phyloP scores from a whole-genome alignment of 805 yeast genomes.

The Barnettozyma pratensis region DNA sequence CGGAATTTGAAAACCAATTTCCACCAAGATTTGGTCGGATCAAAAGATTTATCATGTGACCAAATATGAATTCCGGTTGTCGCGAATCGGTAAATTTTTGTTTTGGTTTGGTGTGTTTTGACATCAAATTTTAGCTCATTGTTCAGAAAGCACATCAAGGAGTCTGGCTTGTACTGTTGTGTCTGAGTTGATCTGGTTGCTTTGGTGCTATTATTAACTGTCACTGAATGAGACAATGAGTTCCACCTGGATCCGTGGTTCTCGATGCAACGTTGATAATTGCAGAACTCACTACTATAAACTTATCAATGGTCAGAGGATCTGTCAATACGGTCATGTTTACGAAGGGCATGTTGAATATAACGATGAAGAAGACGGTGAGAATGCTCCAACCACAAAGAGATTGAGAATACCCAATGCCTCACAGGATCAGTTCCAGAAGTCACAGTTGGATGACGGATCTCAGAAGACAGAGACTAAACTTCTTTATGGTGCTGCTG shows the following conservation, averaged over 20 bases:
- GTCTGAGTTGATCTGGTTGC: too few relatives aligned
- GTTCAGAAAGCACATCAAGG: too few relatives aligned
- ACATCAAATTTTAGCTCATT: too few relatives aligned
- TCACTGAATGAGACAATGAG: conserved; percentile 17
- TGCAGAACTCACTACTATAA: conserved; percentile 78
- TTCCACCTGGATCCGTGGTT: conserved; percentile 49
- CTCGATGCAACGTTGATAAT: conserved; percentile 84
- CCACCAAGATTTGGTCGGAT: too few relatives aligned
- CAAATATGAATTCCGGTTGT: too few relatives aligned
- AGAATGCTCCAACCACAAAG: neutral
- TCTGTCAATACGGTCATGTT: conserved; percentile 91
- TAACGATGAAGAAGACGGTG: conserved; percentile 74
- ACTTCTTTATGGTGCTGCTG: conserved; percentile 44
- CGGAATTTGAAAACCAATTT: too few relatives aligned
- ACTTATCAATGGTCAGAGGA: conserved; percentile 66
- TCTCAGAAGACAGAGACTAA: conserved; percentile 5
- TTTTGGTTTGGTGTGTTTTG: too few relatives aligned
- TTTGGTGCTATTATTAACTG: too few relatives aligned
- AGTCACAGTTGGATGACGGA: neutral
- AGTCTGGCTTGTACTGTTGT: too few relatives aligned
- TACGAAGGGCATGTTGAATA: conserved; percentile 73
- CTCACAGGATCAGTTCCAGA: neutral
- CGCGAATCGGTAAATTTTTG: too few relatives aligned
- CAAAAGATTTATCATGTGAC: too few relatives aligned
- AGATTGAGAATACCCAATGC: conserved; percentile 16